Evolutionary conservation across 208 protist genomes (phyloP).

Genomic region (Trypanosoma rangeli): DNA sequence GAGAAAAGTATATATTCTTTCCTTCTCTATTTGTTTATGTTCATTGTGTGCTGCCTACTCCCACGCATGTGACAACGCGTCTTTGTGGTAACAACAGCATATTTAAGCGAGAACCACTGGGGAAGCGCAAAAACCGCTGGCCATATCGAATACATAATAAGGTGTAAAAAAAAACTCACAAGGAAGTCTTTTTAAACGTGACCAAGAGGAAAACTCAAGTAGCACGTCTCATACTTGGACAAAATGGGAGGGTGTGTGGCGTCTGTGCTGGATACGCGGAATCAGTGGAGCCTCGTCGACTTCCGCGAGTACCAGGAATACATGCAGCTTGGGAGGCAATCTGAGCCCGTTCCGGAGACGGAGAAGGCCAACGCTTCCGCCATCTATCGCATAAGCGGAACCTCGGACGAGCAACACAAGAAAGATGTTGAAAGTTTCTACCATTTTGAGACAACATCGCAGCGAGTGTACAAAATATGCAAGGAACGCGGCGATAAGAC

Average conservation of each 20-base stretch:
- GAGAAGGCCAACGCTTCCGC: conserved; percentile 40
- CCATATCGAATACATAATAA: no score
- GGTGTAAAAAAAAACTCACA: no score
- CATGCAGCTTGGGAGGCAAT: conserved; percentile 39
- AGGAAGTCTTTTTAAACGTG: no score
- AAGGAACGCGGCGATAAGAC: conserved; percentile 43
- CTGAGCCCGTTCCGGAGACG: conserved; percentile 36
- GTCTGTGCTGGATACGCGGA: conserved; percentile 44
- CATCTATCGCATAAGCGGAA: conserved; percentile 71
- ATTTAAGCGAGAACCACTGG: no score
- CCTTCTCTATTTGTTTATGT: no score
- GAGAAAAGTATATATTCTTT: no score
- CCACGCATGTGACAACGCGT: no score
- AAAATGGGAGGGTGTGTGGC: conserved; percentile 62
- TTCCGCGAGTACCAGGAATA: conserved; percentile 47
- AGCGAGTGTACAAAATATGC: conserved; percentile 42
- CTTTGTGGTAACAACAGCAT: no score
- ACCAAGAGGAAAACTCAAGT: no score
- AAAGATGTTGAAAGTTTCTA: conserved; percentile 44
- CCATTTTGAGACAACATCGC: conserved; percentile 37
- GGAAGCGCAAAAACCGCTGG: no score
- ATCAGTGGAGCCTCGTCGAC: conserved; percentile 41
- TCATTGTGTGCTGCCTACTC: no score
- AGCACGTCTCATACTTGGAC: neutral
- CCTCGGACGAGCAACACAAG: conserved; percentile 43